phyloP scores from a whole-genome alignment of 2,329 filamentous ascomycete species.

The Aspergillus floridensis region DNA sequence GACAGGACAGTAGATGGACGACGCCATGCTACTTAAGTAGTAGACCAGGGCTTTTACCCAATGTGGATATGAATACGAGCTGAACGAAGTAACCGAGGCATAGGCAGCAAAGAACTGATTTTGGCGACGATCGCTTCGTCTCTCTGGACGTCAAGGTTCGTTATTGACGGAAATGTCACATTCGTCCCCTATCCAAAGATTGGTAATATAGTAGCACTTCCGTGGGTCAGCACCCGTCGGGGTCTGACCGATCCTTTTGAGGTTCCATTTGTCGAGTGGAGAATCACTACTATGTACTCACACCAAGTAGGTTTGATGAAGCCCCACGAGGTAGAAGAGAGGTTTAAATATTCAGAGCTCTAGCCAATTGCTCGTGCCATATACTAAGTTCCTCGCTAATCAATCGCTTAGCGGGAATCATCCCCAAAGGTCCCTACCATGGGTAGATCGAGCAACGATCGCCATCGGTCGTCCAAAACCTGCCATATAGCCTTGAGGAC shows the following conservation, averaged over 20 bases:
- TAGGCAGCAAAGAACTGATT: too few relatives aligned
- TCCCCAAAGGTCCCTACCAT: conserved; percentile 32
- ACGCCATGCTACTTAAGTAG: neutral
- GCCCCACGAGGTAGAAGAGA: neutral
- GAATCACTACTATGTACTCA: too few relatives aligned
- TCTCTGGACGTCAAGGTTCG: too few relatives aligned
- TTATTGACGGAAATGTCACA: too few relatives aligned
- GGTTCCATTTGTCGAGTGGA: too few relatives aligned
- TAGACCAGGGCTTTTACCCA: conserved; percentile 2
- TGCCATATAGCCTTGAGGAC: conserved; percentile 61
- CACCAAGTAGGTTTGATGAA: too few relatives aligned
- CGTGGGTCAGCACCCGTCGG: too few relatives aligned
- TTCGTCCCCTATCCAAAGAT: too few relatives aligned
- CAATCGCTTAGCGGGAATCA: neutral
- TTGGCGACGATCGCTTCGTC: too few relatives aligned
- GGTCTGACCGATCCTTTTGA: too few relatives aligned
- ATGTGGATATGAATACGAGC: conserved; percentile 19
- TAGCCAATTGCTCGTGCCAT: neutral
- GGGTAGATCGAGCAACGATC: conserved; percentile 28
- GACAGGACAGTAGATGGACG: neutral
- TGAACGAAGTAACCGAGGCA: conserved; percentile 12
- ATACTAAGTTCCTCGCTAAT: neutral
- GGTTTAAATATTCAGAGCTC: neutral
- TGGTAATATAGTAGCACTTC: too few relatives aligned
- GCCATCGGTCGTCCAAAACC: conserved; percentile 32